Percentiles rank a stretch among this genome's conserved stretches.
Conservation (phyloP, 176 grass and related monocot species). For the Hordeum marinum region DNA sequence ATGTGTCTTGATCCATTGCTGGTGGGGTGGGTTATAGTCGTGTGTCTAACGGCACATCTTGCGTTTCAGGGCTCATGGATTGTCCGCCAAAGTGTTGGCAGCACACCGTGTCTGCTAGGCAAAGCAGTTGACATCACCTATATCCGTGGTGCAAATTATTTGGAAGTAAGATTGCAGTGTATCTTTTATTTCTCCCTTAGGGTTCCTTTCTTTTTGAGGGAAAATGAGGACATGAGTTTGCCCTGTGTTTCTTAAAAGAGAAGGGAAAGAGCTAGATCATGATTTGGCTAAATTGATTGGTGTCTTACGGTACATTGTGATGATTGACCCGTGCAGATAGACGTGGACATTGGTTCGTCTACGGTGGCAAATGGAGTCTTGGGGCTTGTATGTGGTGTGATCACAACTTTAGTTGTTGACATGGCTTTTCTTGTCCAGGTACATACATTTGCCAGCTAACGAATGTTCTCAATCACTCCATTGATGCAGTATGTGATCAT, state of each 20-base stretch:
- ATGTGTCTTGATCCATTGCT: neutral
- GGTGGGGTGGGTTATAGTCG: neutral
- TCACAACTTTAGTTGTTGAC: constrained; percentile 91
- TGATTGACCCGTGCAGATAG: constrained; percentile 55
- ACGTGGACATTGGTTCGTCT: constrained; percentile 96
- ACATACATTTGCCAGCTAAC: neutral
- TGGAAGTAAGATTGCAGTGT: constrained; percentile 53
- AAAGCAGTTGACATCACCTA: constrained; percentile 96
- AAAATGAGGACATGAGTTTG: neutral
- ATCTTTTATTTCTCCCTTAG: neutral
- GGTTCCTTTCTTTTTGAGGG: neutral
- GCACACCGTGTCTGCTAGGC: constrained; percentile 90
- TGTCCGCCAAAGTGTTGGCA: constrained; percentile 94
- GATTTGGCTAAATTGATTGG: neutral
- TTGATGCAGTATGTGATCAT: neutral
- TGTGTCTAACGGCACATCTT: constrained; percentile 21
- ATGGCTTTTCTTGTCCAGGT: constrained; percentile 99
- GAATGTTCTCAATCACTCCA: neutral
- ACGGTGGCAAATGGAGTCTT: constrained; percentile 97
- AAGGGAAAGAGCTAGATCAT: neutral
- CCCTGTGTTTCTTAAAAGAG: neutral
- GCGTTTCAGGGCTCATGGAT: constrained; percentile 88
- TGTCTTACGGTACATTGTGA: constrained; percentile 19
- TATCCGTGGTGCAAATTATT: constrained; percentile 79
- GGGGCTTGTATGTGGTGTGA: constrained; percentile 82